Evolutionary conservation across 805 yeast genomes (phyloP).

Genomic region (Starmerella bacillaris): DNA sequence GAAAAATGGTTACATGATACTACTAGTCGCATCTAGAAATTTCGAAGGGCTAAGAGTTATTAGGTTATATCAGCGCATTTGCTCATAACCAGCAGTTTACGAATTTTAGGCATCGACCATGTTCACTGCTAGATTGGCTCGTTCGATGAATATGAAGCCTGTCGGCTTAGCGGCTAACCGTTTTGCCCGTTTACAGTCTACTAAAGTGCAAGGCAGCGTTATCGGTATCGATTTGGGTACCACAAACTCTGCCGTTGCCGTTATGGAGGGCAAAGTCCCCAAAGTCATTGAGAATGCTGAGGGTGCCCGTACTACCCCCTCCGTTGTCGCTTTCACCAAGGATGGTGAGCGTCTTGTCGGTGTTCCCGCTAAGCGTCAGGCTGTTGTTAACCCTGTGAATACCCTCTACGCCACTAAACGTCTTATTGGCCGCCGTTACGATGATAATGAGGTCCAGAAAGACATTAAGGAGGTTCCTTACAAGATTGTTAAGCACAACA

Average conservation of each 20-base stretch:
- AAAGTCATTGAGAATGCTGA: slow-evolving; percentile 62
- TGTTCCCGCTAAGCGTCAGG: slow-evolving; percentile 90
- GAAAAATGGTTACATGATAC: no score
- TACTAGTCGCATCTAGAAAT: no score
- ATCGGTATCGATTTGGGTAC: slow-evolving; percentile 80
- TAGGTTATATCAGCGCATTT: no score
- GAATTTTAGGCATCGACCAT: no score
- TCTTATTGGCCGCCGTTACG: slow-evolving; percentile 81
- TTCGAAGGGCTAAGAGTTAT: no score
- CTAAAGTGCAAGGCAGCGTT: slow-evolving; percentile 40
- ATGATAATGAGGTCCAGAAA: slow-evolving; percentile 77
- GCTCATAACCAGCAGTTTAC: no score
- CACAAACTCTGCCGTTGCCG: slow-evolving; percentile 77
- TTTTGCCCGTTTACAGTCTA: slow-evolving; percentile 30
- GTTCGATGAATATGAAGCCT: slow-evolving; percentile 20
- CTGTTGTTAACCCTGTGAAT: slow-evolving; percentile 84
- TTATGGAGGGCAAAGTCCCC: slow-evolving; percentile 63
- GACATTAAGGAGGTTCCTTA: slow-evolving; percentile 78
- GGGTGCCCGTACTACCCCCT: slow-evolving; percentile 74
- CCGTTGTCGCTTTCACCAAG: slow-evolving; percentile 84
- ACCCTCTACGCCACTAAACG: slow-evolving; percentile 90
- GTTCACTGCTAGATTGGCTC: slow-evolving; percentile 28
- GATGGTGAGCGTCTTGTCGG: slow-evolving; percentile 87
- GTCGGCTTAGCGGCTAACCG: slow-evolving; percentile 4
- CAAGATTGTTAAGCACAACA: slow-evolving; percentile 72